Evolutionary conservation across 2,329 filamentous ascomycete species (phyloP), one percentile per base, ranked within the genome.

Genomic region (Allantophomopsis lycopodina): DNA sequence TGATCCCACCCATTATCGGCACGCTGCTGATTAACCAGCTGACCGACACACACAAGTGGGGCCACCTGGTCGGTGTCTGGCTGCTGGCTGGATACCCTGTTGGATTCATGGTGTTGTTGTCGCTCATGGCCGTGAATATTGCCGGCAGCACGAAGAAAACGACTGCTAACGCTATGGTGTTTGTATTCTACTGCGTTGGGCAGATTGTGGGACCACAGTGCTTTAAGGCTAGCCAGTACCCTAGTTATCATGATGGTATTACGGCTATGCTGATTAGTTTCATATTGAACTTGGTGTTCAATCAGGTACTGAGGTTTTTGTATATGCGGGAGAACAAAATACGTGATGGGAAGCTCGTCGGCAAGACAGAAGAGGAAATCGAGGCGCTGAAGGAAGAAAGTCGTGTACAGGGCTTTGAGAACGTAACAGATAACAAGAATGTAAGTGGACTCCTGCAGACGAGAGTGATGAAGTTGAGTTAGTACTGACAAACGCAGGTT

Each of bases 131-230:
- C 44, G 63, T 71, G n/a, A 85, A 85, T 45, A 78, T 84, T 0
- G 79, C 79, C 0, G 81, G 81, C 0, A 70, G 79, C 17, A 84
- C 79, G 0, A 85, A 86, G 61, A 84, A 84, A 63, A 80, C 73
- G 44, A 75, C 79, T 50, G 83, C 80, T 64, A 76, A 79, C 0
- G 73, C 75, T 0, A 73, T 75, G 0, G 76, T 82, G 2, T 85
- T 85, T 44, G 76, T 82, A 0, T 78, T 76, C 0, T 84, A 84
- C 50, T 81, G 77, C 40, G 73, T 84, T n/a, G 72, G 80, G 3
- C 84, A 85, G 47, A 84, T 85, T 38, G 72, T 40, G 55, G 55
- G 54, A 1, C 55, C 55, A 0, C 55, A 57, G 32, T 56, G 53
- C 43, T 59, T 58, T 46, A 50, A 51, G 17, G 49, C 44, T 36